These are phyloP conservation scores for Citrullus colocynthis DNA, from an alignment of 306 rosid species.

Conservation along the genomic window DNA sequence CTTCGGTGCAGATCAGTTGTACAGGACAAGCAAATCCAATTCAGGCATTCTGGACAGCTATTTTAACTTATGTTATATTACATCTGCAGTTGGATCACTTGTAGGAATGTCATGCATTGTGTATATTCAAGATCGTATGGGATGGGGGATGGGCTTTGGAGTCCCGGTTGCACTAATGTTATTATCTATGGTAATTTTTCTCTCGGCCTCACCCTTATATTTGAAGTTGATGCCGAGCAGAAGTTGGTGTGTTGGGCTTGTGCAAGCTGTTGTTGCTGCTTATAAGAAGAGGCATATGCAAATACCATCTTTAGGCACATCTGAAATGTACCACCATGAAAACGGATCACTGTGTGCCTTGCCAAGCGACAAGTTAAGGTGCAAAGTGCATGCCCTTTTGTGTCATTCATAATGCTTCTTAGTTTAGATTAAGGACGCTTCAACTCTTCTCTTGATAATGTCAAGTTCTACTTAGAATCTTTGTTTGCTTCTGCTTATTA, in stretches of 20 bases:
- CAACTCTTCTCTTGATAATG: not conserved
- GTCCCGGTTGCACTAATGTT: constrained; percentile 15
- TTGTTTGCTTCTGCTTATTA: not conserved
- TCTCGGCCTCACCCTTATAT: constrained; percentile 16
- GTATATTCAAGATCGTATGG: constrained; percentile 18
- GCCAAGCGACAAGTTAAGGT: constrained; percentile 22
- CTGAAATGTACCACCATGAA: not conserved
- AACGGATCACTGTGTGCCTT: not conserved
- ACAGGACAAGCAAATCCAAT: not conserved
- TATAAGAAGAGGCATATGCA: constrained; percentile 10
- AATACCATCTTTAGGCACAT: not conserved
- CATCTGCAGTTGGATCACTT: not conserved
- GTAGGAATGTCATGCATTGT: constrained; percentile 1
- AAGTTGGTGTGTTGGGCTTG: constrained; percentile 4
- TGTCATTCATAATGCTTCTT: not conserved
- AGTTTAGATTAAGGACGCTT: not conserved
- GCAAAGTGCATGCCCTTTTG: not conserved
- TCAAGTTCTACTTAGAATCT: not conserved
- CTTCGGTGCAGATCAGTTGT: constrained; percentile 18
- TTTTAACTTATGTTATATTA: constrained; percentile 9
- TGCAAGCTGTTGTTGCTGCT: constrained; percentile 10
- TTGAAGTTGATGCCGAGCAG: not conserved
- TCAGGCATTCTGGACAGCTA: not conserved
- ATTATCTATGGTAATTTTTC: not conserved
- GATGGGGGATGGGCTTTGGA: constrained; percentile 25